Percentiles rank a stretch among this genome's conserved stretches.
Evolutionary conservation across 1,139 yeast species (phyloP).

Genomic region (Protomyces macrosporus): DNA sequence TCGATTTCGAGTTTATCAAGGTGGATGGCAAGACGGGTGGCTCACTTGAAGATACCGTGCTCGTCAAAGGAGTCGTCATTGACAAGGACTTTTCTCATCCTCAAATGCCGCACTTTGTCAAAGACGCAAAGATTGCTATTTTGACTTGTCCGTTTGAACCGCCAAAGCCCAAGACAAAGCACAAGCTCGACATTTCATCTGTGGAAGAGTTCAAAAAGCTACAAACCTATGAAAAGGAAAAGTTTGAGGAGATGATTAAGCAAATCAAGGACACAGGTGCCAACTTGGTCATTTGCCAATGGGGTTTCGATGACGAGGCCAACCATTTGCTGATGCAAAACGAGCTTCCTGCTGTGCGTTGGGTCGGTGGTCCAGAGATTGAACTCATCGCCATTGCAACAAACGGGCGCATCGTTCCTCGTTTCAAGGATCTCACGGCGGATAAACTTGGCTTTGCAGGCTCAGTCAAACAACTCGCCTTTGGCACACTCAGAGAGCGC

Average conservation of each 20-base stretch:
- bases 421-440: constrained; percentile 82
- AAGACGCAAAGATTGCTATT: constrained; percentile 84
- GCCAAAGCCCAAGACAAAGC: constrained; percentile 98
- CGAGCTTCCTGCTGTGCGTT: constrained; percentile 89
- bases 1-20: constrained; percentile 91
- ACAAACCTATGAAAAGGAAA: constrained; percentile 86
- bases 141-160: constrained; percentile 99
- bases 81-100: constrained; percentile 98
- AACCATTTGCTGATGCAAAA: constrained; percentile 85
- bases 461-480: constrained; percentile 74
- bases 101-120: constrained; percentile 83
- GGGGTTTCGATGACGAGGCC: constrained; percentile 99
- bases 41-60: constrained; percentile 71
- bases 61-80: constrained; percentile 84
- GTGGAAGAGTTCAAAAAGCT: constrained; percentile 89
- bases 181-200: constrained; percentile 83
- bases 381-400: constrained; percentile 96
- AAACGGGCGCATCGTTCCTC: constrained; percentile 91
- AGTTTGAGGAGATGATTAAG: constrained; percentile 85
- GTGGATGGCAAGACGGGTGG: constrained; percentile 97
- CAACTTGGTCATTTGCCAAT: constrained; percentile 93
- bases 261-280: constrained; percentile 87
- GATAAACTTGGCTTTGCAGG: constrained; percentile 89
- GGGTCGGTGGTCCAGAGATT: constrained; percentile 98
- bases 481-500: constrained; percentile 94